Base-by-base conservation (phyloP, 164 flowering plant genomes). In the Tetrastigma voinierianum region DNA sequence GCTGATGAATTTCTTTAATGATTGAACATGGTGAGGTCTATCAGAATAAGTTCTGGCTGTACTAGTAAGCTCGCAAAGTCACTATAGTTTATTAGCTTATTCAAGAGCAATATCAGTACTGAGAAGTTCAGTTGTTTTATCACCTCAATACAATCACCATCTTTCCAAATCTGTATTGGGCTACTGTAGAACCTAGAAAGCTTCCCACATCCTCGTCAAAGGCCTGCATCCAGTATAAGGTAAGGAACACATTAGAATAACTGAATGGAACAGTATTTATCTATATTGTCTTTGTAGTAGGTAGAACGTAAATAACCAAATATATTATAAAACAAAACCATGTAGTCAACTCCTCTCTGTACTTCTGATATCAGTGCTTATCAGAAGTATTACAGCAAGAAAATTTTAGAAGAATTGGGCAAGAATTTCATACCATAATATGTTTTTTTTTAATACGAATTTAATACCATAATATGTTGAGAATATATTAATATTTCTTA, bases 161-260 rank as follows among this genome's bases (percentile, higher is more conserved):
- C 91, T 79, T 95, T 95, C 98, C 98, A 95, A 46, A 91, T 95
- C 70, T 91, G 97, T 76, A 95, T 89, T 13, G 96, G 94, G 78
- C 97, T 84, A 78, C 91, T 92, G 96, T 82, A 76, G 87, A 82
- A 67, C 98, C 89, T 48, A 95, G 74, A n/a, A 67, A 91, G 93
- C 77, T 81, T 86, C 10, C 97, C n/a, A n/a, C 98, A 14, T 74
- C 75, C 57, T 84, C 91, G 78, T 90, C 92, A 95, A 11, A 91
- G 67, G 67, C 97, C 98, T 91, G 83, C 66, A 78, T 44, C 62
- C 76, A 48, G 63, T 57, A 57, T 12, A 32, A 2, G 47, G 18
- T n/a, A 10, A 6, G 14, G 18, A 65, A 23, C 20, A 61, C 47
- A 45, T 44, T 62, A 43, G 19, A 19, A 48, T 32, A 14, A 16